Evolutionary conservation across 306 rosid species (phyloP).

Genomic region (Sicyos edulis): DNA sequence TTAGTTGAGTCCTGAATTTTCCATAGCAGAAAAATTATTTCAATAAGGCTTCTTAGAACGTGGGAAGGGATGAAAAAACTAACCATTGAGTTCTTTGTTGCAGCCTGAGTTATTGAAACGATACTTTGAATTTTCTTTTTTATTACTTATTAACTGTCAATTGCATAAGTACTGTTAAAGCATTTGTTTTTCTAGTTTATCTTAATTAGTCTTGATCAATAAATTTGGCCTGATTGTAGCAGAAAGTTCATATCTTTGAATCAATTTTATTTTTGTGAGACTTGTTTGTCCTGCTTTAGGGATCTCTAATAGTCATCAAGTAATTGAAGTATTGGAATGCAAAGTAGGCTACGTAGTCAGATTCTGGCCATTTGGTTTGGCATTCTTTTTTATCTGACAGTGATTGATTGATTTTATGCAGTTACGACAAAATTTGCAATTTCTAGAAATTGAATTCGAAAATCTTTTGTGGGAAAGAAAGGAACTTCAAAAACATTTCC

Average conservation of each 20-base stretch:
- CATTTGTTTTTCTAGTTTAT: not conserved
- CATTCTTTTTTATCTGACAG: not conserved
- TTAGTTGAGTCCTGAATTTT: not conserved
- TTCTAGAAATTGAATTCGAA: constrained; percentile 48
- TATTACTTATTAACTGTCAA: not conserved
- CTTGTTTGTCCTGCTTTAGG: not conserved
- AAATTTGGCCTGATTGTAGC: too few relatives aligned
- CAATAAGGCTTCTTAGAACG: not conserved
- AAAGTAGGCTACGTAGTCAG: not conserved
- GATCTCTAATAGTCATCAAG: not conserved
- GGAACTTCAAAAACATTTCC: constrained; percentile 46
- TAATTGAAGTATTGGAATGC: not conserved
- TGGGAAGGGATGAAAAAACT: not conserved
- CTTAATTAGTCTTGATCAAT: not conserved
- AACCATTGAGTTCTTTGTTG: constrained; percentile 5
- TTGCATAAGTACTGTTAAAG: not conserved
- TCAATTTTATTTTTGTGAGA: not conserved
- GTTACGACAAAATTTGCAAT: constrained; percentile 43
- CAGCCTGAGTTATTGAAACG: not conserved
- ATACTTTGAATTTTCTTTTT: not conserved
- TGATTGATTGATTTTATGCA: constrained; percentile 26
- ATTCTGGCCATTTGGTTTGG: not conserved
- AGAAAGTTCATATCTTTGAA: not conserved
- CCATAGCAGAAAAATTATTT: not conserved
- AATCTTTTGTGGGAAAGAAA: constrained; percentile 46